A percentile compares a stretch with the other conserved stretches of the same genome.
Conservation (phyloP, 345 rosid genomes). For the Alliaria petiolata region DNA sequence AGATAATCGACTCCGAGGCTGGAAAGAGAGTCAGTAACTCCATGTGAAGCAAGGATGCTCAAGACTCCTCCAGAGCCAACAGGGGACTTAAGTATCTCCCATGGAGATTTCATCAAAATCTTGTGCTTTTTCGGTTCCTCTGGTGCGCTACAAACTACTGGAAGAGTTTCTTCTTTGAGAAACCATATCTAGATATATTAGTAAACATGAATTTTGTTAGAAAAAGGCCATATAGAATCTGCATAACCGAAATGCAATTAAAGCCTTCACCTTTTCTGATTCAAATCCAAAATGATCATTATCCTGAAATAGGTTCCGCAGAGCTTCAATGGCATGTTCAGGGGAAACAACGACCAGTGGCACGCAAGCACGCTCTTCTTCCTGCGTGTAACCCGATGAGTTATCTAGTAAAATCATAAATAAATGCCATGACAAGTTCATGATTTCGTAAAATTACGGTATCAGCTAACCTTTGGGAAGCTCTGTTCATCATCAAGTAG, state of each 20-base stretch:
- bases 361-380: conserved; percentile 54
- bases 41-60: conserved; percentile 53
- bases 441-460: neutral
- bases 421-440: neutral
- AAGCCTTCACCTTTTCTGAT: conserved; percentile 52
- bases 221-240: neutral
- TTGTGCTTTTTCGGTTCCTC: conserved; percentile 49
- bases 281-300: conserved; percentile 73
- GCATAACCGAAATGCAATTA: neutral
- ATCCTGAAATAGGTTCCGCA: conserved; percentile 43
- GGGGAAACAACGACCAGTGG: conserved; percentile 64
- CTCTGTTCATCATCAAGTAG: conserved; percentile 46
- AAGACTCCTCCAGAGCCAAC: conserved; percentile 77
- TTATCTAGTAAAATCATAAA: neutral
- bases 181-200: conserved; percentile 61
- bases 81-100: conserved; percentile 80
- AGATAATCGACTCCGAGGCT: conserved; percentile 57
- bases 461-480: conserved; percentile 49
- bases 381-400: conserved; percentile 38
- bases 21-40: conserved; percentile 47
- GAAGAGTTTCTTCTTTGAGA: conserved; percentile 70
- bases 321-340: conserved; percentile 36
- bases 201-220: neutral
- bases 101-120: conserved; percentile 93
- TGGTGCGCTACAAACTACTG: conserved; percentile 52